Evolutionary conservation across 78 protist genomes (phyloP).

Genomic region (Corallochytrium limacisporum): DNA sequence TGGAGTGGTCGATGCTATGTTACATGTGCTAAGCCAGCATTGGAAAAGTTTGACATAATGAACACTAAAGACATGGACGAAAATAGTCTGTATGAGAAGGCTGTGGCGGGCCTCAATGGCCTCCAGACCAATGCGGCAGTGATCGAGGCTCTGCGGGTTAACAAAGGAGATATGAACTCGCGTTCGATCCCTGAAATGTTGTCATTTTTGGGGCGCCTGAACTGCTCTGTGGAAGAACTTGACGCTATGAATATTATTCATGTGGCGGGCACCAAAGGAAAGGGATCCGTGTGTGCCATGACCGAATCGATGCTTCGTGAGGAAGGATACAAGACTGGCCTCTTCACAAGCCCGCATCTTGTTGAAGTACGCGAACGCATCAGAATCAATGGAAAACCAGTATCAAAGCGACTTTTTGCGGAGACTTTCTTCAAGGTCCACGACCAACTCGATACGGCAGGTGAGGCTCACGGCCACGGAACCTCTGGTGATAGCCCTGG

Average conservation of each 20-base stretch:
- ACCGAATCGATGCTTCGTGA: constrained; percentile 20
- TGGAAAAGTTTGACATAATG: no score
- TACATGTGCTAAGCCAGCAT: no score
- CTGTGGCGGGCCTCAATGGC: not conserved
- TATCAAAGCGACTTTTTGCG: constrained; percentile 13
- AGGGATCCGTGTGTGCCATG: constrained; percentile 41
- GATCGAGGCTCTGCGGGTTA: not conserved
- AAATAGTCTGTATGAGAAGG: not conserved
- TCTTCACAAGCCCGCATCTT: constrained; percentile 51
- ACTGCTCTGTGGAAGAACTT: not conserved
- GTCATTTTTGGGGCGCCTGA: not conserved
- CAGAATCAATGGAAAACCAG: constrained; percentile 20
- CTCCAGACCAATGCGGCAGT: not conserved
- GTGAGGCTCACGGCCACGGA: no score
- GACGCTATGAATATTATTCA: constrained; percentile 21
- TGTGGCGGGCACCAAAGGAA: constrained; percentile 64
- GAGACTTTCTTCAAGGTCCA: constrained; percentile 11
- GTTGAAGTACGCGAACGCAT: constrained; percentile 37
- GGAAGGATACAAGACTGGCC: constrained; percentile 14
- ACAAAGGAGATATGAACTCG: not conserved
- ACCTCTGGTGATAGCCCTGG: no score
- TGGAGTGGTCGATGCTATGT: no score
- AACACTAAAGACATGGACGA: not conserved
- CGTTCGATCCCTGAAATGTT: constrained; percentile 1
- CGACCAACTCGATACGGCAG: no score